Evolutionary conservation across 345 rosid genomes (phyloP).

Genomic region (Melastoma malabathricum): DNA sequence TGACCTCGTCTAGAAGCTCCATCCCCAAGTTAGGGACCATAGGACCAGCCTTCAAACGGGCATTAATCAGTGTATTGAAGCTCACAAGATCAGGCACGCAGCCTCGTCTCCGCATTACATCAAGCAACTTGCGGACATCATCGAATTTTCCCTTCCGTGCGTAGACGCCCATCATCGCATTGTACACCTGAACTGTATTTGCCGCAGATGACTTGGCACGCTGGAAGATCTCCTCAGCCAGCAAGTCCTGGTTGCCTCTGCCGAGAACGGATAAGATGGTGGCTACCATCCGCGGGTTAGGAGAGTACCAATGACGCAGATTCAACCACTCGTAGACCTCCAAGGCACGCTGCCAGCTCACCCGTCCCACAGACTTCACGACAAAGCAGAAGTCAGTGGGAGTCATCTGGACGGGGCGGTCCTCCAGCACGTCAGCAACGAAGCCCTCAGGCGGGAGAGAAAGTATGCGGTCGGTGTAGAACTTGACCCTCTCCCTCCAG

Average conservation of each 20-base stretch:
- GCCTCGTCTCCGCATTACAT: conserved; percentile 61
- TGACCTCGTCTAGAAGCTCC: conserved; percentile 61
- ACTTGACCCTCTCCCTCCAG: conserved; percentile 77
- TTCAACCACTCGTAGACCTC: conserved; percentile 96
- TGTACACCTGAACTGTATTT: conserved; percentile 72
- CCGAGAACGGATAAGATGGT: conserved; percentile 78
- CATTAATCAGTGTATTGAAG: conserved; percentile 87
- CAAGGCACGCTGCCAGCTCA: conserved; percentile 80
- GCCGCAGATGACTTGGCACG: conserved; percentile 50
- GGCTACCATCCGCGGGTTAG: conserved; percentile 74
- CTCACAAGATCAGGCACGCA: conserved; percentile 88
- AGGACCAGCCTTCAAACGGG: conserved; percentile 52
- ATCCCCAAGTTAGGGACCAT: conserved; percentile 45
- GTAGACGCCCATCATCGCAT: conserved; percentile 94
- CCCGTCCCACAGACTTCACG: conserved; percentile 72
- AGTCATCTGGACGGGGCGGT: conserved; percentile 66
- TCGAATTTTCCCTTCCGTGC: conserved; percentile 55
- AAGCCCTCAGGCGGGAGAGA: conserved; percentile 39
- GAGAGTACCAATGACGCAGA: conserved; percentile 69
- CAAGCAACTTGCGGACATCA: conserved; percentile 58
- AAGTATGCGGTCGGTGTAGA: conserved; percentile 50
- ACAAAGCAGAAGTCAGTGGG: conserved; percentile 81
- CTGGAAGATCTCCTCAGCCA: conserved; percentile 65
- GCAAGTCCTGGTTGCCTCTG: conserved; percentile 60
- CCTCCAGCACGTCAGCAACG: conserved; percentile 77